Evolutionary conservation across 2,329 filamentous ascomycete species (phyloP), one percentile per base, ranked within the genome.

Genomic region (Ceratocystis destructans): DNA sequence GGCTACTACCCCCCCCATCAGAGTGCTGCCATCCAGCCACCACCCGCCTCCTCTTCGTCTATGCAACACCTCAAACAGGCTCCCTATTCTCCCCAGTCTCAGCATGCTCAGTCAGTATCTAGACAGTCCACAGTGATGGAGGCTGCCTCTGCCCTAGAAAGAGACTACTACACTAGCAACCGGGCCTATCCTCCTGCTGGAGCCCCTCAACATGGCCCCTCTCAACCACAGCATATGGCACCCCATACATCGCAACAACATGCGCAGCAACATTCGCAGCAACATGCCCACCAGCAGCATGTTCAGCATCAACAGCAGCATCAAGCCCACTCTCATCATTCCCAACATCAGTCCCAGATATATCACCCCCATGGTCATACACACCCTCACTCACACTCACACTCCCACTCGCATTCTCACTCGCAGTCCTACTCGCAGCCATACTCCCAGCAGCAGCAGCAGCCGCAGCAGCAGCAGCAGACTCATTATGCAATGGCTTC

Each of bases 41-140:
- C 6, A 72, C 20, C 64, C 55, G 12, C 61, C 74, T 2, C 70
- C 72, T 8, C 71, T 76, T 2, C 80, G 2, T 77, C 74, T 6
- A 83, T 85, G 74, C 81, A 82, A 20, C 75, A 81, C 3, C 74
- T 84, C 64, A 84, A 84, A 72, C 81, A 57, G 8, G 17, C 61
- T 1, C 61, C 77, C 3, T 79, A 78, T 62, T 83, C 82, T 3
- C 80, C 82, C 6, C 79, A 81, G 68, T 70, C 79, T 6, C 78
- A 79, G 68, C 77, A 79, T 64, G 73, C 81, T 71, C 28, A 25
- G 22, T 76, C 73, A 28, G 73, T 75, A 3, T 76, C 80, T n/a
- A 76, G 81, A 33, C 72, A 75, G 7, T 75, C 77, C 8, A 77
- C 81, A 69, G 74, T 75, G 15, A 25, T 71, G 75, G 12, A 75